Conservation (phyloP, 2,329 filamentous ascomycete genomes). For the Cadophora sp. region DNA sequence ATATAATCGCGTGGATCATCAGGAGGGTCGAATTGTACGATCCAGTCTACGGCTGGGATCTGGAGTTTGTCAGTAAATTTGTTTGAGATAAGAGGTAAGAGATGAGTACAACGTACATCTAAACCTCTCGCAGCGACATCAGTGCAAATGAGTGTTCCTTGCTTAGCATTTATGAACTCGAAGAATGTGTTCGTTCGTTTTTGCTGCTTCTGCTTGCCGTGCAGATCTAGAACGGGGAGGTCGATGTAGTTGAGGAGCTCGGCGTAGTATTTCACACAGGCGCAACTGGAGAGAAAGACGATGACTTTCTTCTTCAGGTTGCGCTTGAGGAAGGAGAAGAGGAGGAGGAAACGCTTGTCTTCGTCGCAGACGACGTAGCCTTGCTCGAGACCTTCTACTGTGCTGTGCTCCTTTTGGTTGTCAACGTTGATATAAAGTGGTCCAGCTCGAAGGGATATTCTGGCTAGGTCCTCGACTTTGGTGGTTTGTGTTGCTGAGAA, state of each 20-base stretch:
- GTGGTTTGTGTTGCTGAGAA: slow-evolving; percentile 99
- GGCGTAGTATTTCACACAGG: slow-evolving; percentile 93
- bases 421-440: slow-evolving; percentile 98
- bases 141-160: slow-evolving; percentile 92
- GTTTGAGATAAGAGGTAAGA: slow-evolving; percentile 4
- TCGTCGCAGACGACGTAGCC: slow-evolving; percentile 94
- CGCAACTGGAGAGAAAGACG: slow-evolving; percentile 93
- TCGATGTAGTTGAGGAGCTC: slow-evolving; percentile 98
- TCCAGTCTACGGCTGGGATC: slow-evolving; percentile 96
- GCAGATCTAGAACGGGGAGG: slow-evolving; percentile 82
- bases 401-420: slow-evolving; percentile 85
- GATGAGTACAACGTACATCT: slow-evolving; percentile 63
- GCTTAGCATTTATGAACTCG: slow-evolving; percentile 86
- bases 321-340: slow-evolving; percentile 93
- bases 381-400: slow-evolving; percentile 92
- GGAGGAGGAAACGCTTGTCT: slow-evolving; percentile 89
- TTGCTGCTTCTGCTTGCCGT: slow-evolving; percentile 98
- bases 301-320: slow-evolving; percentile 93
- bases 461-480: slow-evolving; percentile 95
- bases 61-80: slow-evolving; percentile 45
- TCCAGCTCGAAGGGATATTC: slow-evolving; percentile 89
- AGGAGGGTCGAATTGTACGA: slow-evolving; percentile 93
- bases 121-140: slow-evolving; percentile 95
- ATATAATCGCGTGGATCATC: slow-evolving; percentile 93
- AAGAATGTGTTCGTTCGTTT: slow-evolving; percentile 99